Conservation (phyloP, 2,329 filamentous ascomycete genomes). For the Diatrype stigma region DNA sequence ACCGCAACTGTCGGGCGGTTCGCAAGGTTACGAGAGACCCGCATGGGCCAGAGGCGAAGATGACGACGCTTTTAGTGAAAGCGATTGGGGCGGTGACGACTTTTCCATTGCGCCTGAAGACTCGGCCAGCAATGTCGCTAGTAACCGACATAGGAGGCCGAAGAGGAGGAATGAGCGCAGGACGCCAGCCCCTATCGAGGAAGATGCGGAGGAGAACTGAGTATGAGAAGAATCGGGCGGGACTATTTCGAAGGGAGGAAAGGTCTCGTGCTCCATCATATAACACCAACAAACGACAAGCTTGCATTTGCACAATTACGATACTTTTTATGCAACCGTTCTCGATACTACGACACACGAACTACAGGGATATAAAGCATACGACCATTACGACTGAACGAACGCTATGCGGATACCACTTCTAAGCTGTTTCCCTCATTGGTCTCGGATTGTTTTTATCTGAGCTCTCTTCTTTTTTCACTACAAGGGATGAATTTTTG, state of each 20-base stretch:
- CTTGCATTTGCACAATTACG: neutral
- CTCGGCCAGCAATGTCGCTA: constrained; percentile 75
- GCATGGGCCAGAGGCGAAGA: constrained; percentile 40
- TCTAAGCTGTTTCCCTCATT: neutral
- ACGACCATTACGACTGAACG: neutral
- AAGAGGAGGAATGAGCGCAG: constrained; percentile 65
- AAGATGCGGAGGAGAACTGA: constrained; percentile 52
- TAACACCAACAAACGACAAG: neutral
- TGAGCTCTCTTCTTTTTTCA: no score
- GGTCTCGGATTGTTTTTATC: no score
- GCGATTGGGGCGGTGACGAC: constrained; percentile 55
- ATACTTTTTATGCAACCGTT: no score
- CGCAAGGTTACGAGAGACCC: constrained; percentile 44
- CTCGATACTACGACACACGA: no score
- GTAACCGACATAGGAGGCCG: constrained; percentile 61
- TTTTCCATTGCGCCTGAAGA: constrained; percentile 68
- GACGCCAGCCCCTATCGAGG: constrained; percentile 69
- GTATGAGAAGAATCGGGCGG: neutral
- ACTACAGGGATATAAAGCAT: neutral
- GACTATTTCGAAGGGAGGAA: neutral
- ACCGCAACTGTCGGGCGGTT: constrained; percentile 44
- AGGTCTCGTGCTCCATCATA: no score
- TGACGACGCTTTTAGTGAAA: constrained; percentile 48
- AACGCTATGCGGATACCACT: neutral
- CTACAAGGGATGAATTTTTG: no score